Conservation (phyloP, 1,284 basidiomycete genomes). For the Papiliotrema flavescens region DNA sequence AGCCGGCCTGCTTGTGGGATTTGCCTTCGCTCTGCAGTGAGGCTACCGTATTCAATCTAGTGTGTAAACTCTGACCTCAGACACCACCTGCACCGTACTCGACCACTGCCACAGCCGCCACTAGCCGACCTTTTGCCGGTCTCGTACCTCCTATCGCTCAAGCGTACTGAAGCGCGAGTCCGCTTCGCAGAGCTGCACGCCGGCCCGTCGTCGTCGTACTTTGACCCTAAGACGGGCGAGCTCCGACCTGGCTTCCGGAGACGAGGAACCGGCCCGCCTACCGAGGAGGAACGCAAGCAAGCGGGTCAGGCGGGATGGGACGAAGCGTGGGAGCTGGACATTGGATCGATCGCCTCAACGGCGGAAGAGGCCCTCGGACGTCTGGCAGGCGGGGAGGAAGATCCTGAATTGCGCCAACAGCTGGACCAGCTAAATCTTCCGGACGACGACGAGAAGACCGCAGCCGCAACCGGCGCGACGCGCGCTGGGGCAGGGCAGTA, state of each 20-base stretch:
- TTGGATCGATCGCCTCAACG: conserved; percentile 15
- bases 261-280: conserved; percentile 26
- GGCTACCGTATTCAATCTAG: conserved; percentile 2
- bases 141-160: conserved; percentile 40
- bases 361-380: conserved; percentile 30
- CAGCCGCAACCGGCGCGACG: too few species aligned
- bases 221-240: background rate
- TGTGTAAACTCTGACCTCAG: conserved; percentile 12
- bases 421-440: conserved; percentile 32
- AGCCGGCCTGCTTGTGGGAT: conserved; percentile 39
- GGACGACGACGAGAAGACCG: background rate
- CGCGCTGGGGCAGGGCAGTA: background rate
- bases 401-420: conserved; percentile 28
- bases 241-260: conserved; percentile 24
- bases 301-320: conserved; percentile 25
- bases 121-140: conserved; percentile 42
- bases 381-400: conserved; percentile 18
- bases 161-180: conserved; percentile 44
- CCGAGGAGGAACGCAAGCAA: conserved; percentile 14
- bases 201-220: conserved; percentile 19
- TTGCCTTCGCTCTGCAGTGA: conserved; percentile 45
- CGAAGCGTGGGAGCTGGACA: background rate
- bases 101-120: conserved; percentile 44
- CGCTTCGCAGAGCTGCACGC: conserved; percentile 41
- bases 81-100: conserved; percentile 41